Evolutionary conservation across 2,329 filamentous ascomycete species (phyloP), one percentile per base, ranked within the genome.

Genomic region (Thielaviopsis populi): DNA sequence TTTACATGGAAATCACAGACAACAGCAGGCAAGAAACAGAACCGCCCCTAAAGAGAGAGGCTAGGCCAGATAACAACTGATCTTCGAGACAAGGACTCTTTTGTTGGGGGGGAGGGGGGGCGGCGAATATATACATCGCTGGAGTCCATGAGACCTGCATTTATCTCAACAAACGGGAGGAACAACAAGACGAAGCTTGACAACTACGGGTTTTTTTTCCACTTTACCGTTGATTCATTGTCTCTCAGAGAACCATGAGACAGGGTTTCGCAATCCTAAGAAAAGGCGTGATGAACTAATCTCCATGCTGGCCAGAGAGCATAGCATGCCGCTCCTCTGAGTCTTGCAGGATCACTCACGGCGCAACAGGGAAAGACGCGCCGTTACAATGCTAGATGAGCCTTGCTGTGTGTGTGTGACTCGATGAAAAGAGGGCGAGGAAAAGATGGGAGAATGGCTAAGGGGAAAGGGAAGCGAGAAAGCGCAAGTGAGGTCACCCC

Each of bases 401-500:
- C 11, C 42, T 46, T 19, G n/a, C 33, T 37, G 33, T 8, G 42
- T 19, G 42, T 19, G 42, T 10, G 17, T 33, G 27, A 19, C 13
- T 37, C 53, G 1, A 48, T 43, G 40, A 33, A 33, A 24, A 30
- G 22, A 53, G 64, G 19, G 17, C 15, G 22, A 46, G 22, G 15
- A 11, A 54, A 40, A 11, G 30, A 33, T 40, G n/a, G 11, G 11
- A 40, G 37, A 40, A 40, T 17, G 17, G 4, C 15, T 22, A n/a
- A 61, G 40, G 43, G 24, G 43, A 48, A 11, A 5, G 17, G 15
- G 22, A 3, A 19, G 22, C 15, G 40, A n/a, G 10, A 4, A n/a
- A 17, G 43, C 4, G 41, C 13, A n/a, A 50, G 42, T 63, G 24
- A n/a, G 41, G 17, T 30, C n/a, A 30, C 40, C 13, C 70, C 71